These are phyloP conservation scores for Xylaria palmicola DNA, from an alignment of 495 filamentous ascomycete species.

Conservation along the genomic window DNA sequence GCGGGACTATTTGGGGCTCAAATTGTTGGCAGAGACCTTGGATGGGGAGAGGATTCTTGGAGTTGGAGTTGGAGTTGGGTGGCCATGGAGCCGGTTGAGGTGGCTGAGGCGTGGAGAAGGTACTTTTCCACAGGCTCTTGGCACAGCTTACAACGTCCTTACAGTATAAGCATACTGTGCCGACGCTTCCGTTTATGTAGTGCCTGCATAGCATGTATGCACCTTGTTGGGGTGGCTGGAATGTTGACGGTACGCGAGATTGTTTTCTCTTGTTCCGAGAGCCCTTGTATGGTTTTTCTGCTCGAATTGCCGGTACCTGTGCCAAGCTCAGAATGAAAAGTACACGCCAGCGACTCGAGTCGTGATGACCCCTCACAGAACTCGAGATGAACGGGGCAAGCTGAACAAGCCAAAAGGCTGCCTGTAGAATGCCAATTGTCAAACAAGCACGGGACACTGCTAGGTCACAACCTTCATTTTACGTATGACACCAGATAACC, in stretches of 20 bases:
- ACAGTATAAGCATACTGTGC: neutral
- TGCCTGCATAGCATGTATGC: constrained; percentile 1
- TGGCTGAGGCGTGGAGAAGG: constrained; percentile 15
- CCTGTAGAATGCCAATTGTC: neutral
- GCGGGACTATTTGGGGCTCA: neutral
- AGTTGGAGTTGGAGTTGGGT: neutral
- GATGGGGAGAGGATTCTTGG: neutral
- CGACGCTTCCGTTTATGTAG: neutral
- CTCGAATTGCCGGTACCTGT: neutral
- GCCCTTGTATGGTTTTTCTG: neutral
- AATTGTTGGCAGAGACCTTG: no score
- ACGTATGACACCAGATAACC: neutral
- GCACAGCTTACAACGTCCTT: neutral
- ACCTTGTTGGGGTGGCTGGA: neutral
- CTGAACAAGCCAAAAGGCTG: neutral
- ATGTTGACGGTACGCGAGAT: neutral
- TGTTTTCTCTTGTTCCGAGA: neutral
- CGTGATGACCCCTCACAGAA: no score
- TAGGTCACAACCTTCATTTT: neutral
- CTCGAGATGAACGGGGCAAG: no score
- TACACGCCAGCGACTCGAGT: no score
- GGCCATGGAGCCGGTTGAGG: constrained; percentile 2
- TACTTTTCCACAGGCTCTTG: neutral
- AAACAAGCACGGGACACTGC: neutral
- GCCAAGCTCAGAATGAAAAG: no score